Base-by-base conservation (phyloP, 2,329 filamentous ascomycete species). In the Peltaster fructicola region DNA sequence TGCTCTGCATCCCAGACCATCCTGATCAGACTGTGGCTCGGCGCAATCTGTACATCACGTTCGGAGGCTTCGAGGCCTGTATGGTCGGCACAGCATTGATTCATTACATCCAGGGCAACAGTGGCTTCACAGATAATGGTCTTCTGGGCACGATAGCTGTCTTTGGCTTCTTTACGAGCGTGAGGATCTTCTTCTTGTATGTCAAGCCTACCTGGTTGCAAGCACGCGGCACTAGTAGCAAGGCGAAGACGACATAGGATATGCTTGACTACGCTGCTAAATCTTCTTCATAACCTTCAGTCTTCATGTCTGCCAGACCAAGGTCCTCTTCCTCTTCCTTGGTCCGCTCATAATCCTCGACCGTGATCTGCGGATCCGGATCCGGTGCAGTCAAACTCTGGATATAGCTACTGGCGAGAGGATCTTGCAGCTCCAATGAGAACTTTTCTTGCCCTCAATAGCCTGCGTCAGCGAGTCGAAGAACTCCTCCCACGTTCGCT, bases 251-350 rank as follows among this genome's bases (percentile, higher is more conserved):
- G n/a, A n/a, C n/a, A n/a, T n/a, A n/a, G n/a, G n/a, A n/a, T n/a
- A n/a, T n/a, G n/a, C n/a, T n/a, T n/a, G n/a, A n/a, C n/a, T n/a
- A n/a, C n/a, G n/a, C n/a, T n/a, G n/a, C n/a, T n/a, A n/a, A n/a
- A n/a, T 43, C 39, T 27, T 40, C 36, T 49, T 75, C 75, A 44
- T 98, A 95, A 0, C 71, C 73, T 50, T 95, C 84, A 0, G 73
- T 71, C 63, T 85, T 88, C 73, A 98, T 98, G 45, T 98, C 88
- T 30, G 60, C 71, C 36, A 98, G 56, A 0, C 88, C 88, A 7
- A 98, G 58, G 30, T 93, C 80, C 43, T 98, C 88, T 53, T 92
- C 80, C 47, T 98, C 88, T 49, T 93, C 79, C 0, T 75, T 71
- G 1, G 85, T 92, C 32, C 88, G 67, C 31, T 77, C 68, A 49